phyloP scores from a whole-genome alignment of 2,329 filamentous ascomycete genomes.

The Lecanoromycetidae sp. region DNA sequence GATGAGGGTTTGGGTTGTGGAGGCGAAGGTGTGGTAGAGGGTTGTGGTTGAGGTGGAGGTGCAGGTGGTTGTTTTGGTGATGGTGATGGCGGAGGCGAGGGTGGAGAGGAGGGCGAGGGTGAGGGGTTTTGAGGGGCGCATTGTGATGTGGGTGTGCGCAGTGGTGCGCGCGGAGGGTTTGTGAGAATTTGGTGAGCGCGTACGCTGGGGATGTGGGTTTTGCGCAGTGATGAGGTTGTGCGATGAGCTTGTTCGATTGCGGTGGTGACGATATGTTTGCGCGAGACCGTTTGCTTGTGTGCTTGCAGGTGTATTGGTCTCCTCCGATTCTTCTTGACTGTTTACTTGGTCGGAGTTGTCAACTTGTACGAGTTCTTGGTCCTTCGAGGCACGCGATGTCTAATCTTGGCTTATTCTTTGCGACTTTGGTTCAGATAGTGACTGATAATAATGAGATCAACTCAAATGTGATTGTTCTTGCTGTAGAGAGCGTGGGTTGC shows the following conservation, averaged over 20 bases:
- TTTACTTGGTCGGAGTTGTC: background rate
- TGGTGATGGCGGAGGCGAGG: background rate
- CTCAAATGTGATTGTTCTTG: background rate
- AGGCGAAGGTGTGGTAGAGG: conserved; percentile 6
- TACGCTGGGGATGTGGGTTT: background rate
- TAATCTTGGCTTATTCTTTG: background rate
- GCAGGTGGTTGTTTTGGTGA: conserved; percentile 9
- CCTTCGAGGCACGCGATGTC: background rate
- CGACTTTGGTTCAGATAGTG: background rate
- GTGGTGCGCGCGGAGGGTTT: background rate
- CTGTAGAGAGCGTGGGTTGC: conserved; percentile 4
- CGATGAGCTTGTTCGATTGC: background rate
- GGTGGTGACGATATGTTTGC: background rate
- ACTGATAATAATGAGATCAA: conserved; percentile 8
- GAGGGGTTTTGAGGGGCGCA: conserved; percentile 4
- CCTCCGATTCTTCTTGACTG: background rate
- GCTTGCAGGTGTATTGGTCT: background rate
- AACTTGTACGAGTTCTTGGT: background rate
- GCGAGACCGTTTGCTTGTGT: background rate
- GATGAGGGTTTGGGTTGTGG: conserved; percentile 3
- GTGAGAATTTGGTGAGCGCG: conserved; percentile 3
- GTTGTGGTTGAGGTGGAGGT: conserved; percentile 10
- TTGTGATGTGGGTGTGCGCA: background rate
- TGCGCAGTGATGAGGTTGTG: background rate
- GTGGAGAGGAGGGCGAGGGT: conserved; percentile 5